Percentiles rank a stretch among this genome's conserved stretches.
phyloP scores from a whole-genome alignment of 192 early-diverging fungal species.

The Spinellus fusiger region DNA sequence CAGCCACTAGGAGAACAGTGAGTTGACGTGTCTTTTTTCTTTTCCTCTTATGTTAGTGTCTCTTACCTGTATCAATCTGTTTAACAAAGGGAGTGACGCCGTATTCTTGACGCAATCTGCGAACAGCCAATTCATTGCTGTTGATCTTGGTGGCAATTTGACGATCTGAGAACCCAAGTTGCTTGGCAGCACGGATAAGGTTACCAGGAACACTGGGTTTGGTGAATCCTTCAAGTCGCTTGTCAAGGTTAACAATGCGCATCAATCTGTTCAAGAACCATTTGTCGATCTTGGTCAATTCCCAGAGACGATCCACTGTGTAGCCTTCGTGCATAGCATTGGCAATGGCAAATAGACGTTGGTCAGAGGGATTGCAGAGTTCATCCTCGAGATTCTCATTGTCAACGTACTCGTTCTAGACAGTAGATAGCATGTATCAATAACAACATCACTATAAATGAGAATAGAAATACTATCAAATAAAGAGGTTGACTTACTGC shows the following conservation, averaged over 20 bases:
- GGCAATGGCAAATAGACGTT: slow-evolving; percentile 93
- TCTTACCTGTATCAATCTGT: slow-evolving; percentile 88
- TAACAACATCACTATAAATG: background rate
- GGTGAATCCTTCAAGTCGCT: slow-evolving; percentile 54
- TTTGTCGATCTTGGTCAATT: slow-evolving; percentile 88
- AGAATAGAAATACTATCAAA: background rate
- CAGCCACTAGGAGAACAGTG: slow-evolving; percentile 58
- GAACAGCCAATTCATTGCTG: slow-evolving; percentile 85
- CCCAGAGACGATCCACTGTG: slow-evolving; percentile 84
- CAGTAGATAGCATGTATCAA: background rate
- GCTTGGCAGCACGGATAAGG: slow-evolving; percentile 73
- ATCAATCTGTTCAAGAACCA: slow-evolving; percentile 98
- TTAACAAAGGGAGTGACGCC: slow-evolving; percentile 93
- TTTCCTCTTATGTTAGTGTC: background rate
- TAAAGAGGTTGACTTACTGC: no score
- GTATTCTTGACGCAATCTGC: slow-evolving; percentile 72
- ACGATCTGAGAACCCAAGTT: slow-evolving; percentile 94
- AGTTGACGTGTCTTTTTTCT: background rate
- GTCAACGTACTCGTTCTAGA: slow-evolving; percentile 52
- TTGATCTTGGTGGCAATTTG: slow-evolving; percentile 67
- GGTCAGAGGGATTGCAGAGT: slow-evolving; percentile 84
- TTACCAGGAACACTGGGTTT: slow-evolving; percentile 51
- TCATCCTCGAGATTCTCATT: slow-evolving; percentile 81
- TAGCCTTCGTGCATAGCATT: slow-evolving; percentile 92
- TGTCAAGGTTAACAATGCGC: slow-evolving; percentile 80